Evolutionary conservation across 768 basidiomycete genomes (phyloP), one percentile per base, ranked within the genome.

Genomic region (Coprinellus micaceus): DNA sequence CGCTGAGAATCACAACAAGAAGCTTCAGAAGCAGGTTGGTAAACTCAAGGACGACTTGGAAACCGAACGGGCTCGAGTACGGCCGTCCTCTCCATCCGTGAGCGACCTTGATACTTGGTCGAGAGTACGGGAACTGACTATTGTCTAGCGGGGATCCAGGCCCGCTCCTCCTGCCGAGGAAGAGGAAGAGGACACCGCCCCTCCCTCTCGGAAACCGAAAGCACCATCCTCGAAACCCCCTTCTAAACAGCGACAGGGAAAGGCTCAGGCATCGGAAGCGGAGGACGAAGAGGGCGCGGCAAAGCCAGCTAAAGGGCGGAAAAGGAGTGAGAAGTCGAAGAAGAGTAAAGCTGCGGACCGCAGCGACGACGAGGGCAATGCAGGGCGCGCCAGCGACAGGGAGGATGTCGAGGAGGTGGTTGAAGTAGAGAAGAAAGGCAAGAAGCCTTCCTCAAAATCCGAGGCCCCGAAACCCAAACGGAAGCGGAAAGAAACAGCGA

Each of bases 21-120:
- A 74, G 58, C 68, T 74, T 29, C 73, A 77, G 58, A 76, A 76
- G 52, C 70, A 74, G 59, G 65, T 81, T 24, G 66, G 74, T 19
- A 77, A 77, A 47, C 71, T 85, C 15, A 72, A 80, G 59, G 62
- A 64, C 2, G 76, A 78, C 29, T 65, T 83, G 1, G 74, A 78
- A 41, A 63, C 68, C 11, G 73, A 77, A 62, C 69, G 68, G 21
- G 67, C 65, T 57, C 70, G 67, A 51, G 69, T 65, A 45, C 69
- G 64, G 50, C 65, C 75, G 17, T 61, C 58, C 19, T 61, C 69
- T 17, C 64, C 67, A 33, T 25, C 60, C 26, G 64, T 66, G 17
- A 45, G 56, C 59, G 2, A 25, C 2, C 26, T 22, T 3, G n/a
- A n/a, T 50, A 1, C 7, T 47, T 37, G 59, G 60, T 57, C 54